Base-by-base conservation (phyloP, 2,329 filamentous ascomycete genomes). In the Pseudogymnoascus sp. region DNA sequence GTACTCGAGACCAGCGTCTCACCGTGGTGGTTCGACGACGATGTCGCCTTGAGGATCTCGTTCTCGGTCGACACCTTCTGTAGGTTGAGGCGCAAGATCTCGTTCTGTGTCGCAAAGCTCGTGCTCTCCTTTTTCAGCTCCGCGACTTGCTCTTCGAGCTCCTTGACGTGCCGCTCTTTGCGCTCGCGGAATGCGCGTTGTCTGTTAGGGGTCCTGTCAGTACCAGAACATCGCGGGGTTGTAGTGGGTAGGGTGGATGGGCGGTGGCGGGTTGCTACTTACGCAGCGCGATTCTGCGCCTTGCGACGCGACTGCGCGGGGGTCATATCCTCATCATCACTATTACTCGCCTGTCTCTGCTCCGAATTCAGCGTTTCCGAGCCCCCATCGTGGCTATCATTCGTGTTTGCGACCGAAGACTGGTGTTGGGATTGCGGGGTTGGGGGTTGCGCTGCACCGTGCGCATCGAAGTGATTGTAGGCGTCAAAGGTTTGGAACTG, bases 151-250 rank as follows among this genome's bases (percentile, higher is more conserved):
- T 86, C 84, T 75, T 97, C 92, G 25, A 97, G 86, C 64, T 97
- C 92, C 73, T 92, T 92, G 65, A 97, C 92, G 71, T 96, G 92
- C 63, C 87, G 88, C 74, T 97, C 93, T 75, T 97, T 97, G 68
- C 93, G 88, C 75, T 97, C 93, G 64, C 93, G 90, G 74, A 97
- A 97, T 33, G 94, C 93, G 69, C 93, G 88, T 81, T 97, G 94
- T 58, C 93, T 97, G 62, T 42, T 2, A 1, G 7, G 1, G 40
- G 45, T 31, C 31, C 33, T 60, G 42, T 65, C 62, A 65, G 61
- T 37, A 52, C 15, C 21, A 35, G 21, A 7, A 27, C 45, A 33
- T 10, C 10, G 18, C 8, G 45, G 55, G 60, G 37, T 13, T 55
- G 27, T 15, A 21, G 33, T 33, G 48, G 13, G 27, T 15, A 27